A percentile compares a stretch with the other conserved stretches of the same genome.
These are phyloP conservation scores for Parsonsia alboflavescens DNA, from an alignment of 257 asterid genomes.

Conservation along the genomic window DNA sequence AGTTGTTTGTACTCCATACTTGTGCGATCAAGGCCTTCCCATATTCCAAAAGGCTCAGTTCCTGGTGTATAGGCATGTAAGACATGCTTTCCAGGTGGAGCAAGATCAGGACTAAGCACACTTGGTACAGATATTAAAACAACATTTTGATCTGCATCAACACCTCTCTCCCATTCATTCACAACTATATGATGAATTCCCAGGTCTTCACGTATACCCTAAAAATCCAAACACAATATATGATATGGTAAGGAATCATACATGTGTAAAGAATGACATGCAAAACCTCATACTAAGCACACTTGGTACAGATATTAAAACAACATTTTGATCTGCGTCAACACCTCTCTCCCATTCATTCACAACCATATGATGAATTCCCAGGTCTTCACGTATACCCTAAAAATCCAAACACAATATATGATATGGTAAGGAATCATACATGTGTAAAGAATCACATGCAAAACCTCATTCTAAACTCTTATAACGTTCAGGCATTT, in stretches of 20 bases:
- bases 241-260: neutral
- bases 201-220: slow-evolving; percentile 74
- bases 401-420: slow-evolving; percentile 21
- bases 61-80: slow-evolving; percentile 94
- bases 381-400: slow-evolving; percentile 76
- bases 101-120: slow-evolving; percentile 73
- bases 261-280: neutral
- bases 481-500: neutral
- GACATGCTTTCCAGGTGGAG: slow-evolving; percentile 86
- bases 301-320: slow-evolving; percentile 81
- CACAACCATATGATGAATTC: slow-evolving; percentile 91
- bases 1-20: slow-evolving; percentile 84
- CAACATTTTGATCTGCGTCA: slow-evolving; percentile 92
- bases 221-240: slow-evolving; percentile 13
- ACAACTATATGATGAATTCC: slow-evolving; percentile 95
- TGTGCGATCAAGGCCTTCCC: slow-evolving; percentile 88
- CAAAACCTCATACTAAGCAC: slow-evolving; percentile 38
- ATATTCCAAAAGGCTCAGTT: slow-evolving; percentile 79
- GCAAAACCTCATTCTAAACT: neutral
- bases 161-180: slow-evolving; percentile 90
- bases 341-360: slow-evolving; percentile 94
- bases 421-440: neutral
- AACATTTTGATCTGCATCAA: slow-evolving; percentile 91
- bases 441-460: neutral
- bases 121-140: slow-evolving; percentile 87